Conservation (phyloP, 371 early-diverging fungal species). For the Mortierella sp. region DNA sequence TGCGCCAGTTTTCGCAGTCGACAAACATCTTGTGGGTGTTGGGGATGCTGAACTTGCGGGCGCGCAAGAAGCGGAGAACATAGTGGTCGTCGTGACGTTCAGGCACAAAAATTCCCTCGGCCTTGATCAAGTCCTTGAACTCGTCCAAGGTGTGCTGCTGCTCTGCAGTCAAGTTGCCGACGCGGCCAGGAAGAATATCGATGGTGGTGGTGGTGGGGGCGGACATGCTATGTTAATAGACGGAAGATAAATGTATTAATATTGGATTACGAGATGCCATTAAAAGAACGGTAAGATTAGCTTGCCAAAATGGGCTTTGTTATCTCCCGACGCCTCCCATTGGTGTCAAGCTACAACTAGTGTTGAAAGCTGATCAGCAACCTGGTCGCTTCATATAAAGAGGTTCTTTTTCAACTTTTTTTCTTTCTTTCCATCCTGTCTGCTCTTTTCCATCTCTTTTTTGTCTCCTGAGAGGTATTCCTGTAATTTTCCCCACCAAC, state of each 20-base stretch:
- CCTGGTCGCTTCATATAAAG: not conserved
- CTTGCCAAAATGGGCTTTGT: not conserved
- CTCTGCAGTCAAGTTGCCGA: constrained; percentile 70
- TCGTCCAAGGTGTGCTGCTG: constrained; percentile 67
- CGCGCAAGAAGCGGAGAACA: constrained; percentile 80
- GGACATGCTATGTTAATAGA: constrained; percentile 21
- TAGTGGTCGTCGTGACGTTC: constrained; percentile 75
- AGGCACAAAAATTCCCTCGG: constrained; percentile 64
- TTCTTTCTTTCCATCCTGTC: not conserved
- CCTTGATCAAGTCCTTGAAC: constrained; percentile 64
- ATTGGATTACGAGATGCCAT: not conserved
- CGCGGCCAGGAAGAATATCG: constrained; percentile 62
- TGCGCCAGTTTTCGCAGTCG: constrained; percentile 76
- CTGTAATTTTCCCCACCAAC: not conserved
- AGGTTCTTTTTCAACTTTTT: not conserved
- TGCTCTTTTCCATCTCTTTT: not conserved
- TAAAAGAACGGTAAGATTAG: not conserved
- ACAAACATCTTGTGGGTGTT: constrained; percentile 76
- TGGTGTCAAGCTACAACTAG: not conserved
- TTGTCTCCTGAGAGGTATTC: not conserved
- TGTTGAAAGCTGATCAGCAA: not conserved
- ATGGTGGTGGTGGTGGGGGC: constrained; percentile 28
- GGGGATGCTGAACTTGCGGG: constrained; percentile 75
- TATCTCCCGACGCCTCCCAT: not conserved
- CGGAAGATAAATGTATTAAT: not conserved